phyloP scores from a whole-genome alignment of 2,329 filamentous ascomycete species.

The Talaromyces islandicus region DNA sequence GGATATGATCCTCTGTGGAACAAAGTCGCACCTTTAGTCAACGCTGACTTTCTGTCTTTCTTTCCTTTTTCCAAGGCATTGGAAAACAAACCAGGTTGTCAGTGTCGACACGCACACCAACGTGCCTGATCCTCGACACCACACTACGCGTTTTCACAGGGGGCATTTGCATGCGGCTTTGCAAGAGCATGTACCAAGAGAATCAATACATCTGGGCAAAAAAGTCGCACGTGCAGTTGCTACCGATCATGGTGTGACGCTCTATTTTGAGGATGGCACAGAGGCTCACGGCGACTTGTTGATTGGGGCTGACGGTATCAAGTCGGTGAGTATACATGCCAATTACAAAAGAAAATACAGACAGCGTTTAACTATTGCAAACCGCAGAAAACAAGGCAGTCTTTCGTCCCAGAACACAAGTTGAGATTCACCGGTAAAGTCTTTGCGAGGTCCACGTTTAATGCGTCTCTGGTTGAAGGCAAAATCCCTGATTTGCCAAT shows the following conservation, averaged over 20 bases:
- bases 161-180: slow-evolving; percentile 47
- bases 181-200: slow-evolving; percentile 38
- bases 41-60: neutral
- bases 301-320: slow-evolving; percentile 50
- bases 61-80: slow-evolving; percentile 25
- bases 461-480: slow-evolving; percentile 30
- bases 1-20: neutral
- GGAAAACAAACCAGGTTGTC: slow-evolving; percentile 40
- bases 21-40: too few relatives aligned
- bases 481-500: slow-evolving; percentile 33
- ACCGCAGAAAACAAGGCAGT: slow-evolving; percentile 21
- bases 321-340: slow-evolving; percentile 38
- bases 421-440: slow-evolving; percentile 42
- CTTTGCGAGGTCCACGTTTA: slow-evolving; percentile 42
- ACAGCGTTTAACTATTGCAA: too few relatives aligned
- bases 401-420: slow-evolving; percentile 39
- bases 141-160: slow-evolving; percentile 43
- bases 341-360: too few relatives aligned
- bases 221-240: slow-evolving; percentile 31
- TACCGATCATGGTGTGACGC: slow-evolving; percentile 22
- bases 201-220: slow-evolving; percentile 41
- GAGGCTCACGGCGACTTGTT: slow-evolving; percentile 41
- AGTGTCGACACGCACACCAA: slow-evolving; percentile 29
- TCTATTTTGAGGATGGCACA: slow-evolving; percentile 46
- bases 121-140: slow-evolving; percentile 31